Percentiles rank a stretch among this genome's conserved stretches.
phyloP scores from a whole-genome alignment of 305 asterid genomes.

The Fraxinus ornus region DNA sequence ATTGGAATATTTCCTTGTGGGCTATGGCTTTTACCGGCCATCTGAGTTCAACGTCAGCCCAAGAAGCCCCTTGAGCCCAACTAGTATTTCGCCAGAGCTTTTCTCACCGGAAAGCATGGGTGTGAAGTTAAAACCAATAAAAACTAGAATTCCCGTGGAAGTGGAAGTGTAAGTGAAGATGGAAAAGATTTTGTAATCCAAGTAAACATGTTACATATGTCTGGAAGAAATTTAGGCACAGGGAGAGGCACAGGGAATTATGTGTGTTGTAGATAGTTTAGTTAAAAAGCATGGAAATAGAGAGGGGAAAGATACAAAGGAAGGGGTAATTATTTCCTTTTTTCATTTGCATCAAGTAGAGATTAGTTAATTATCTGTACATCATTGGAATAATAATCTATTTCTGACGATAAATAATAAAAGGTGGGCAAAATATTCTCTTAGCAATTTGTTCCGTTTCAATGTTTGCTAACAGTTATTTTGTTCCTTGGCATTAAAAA shows the following conservation, averaged over 20 bases:
- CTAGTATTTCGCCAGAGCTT: no score
- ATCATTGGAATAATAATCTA: constrained; percentile 5
- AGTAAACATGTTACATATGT: constrained; percentile 16
- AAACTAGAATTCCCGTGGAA: constrained; percentile 65
- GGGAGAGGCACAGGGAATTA: no score
- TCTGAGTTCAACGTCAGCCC: no score
- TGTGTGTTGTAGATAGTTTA: not conserved
- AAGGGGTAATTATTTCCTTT: not conserved
- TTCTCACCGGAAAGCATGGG: constrained; percentile 99
- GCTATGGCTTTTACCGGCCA: no score
- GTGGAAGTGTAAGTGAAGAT: constrained; percentile 3
- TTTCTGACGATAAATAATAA: not conserved
- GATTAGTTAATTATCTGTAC: constrained; percentile 36
- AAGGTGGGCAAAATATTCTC: not conserved
- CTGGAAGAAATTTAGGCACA: no score
- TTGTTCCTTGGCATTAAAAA: no score
- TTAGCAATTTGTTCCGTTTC: no score
- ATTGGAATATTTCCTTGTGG: no score
- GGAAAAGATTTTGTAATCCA: constrained; percentile 31
- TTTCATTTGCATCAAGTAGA: constrained; percentile 16
- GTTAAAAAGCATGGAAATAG: constrained; percentile 16
- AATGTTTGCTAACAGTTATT: no score
- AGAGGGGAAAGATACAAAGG: constrained; percentile 23
- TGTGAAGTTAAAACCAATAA: constrained; percentile 85
- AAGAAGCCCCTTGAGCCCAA: no score